These are phyloP conservation scores for Clavaria fumosa DNA, from an alignment of 768 basidiomycete genomes.

Conservation along the genomic window DNA sequence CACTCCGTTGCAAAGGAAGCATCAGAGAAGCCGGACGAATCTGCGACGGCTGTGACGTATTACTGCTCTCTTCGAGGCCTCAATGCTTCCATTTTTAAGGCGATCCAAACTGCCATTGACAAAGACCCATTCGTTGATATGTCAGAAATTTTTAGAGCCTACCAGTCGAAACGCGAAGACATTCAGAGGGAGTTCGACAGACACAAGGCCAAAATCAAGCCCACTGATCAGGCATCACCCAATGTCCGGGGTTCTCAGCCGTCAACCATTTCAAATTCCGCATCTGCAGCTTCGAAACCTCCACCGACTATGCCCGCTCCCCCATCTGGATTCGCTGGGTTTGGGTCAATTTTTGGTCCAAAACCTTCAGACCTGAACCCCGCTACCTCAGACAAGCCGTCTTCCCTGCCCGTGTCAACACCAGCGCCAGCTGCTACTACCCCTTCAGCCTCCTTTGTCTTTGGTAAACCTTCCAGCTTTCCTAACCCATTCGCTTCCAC, in stretches of 20 bases:
- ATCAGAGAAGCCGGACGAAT: constrained; percentile 16
- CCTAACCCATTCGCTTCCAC: not conserved
- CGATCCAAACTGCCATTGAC: constrained; percentile 41
- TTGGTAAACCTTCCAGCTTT: constrained; percentile 3
- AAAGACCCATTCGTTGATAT: constrained; percentile 60
- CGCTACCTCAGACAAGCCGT: constrained; percentile 10
- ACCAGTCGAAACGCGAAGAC: constrained; percentile 37
- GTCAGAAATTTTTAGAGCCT: constrained; percentile 37
- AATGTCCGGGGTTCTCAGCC: too few relatives aligned
- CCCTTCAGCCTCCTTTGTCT: not conserved
- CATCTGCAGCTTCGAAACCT: constrained; percentile 1
- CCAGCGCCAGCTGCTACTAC: not conserved
- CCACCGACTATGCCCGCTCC: constrained; percentile 21
- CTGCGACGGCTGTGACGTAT: constrained; percentile 31
- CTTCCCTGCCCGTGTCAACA: not conserved
- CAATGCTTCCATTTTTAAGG: constrained; percentile 49
- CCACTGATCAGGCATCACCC: too few relatives aligned
- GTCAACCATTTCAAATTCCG: not conserved
- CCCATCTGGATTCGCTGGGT: constrained; percentile 11
- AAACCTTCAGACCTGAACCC: constrained; percentile 8
- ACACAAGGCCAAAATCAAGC: too few relatives aligned
- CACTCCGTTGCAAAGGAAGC: constrained; percentile 9
- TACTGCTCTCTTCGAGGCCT: constrained; percentile 61
- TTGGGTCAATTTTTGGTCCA: constrained; percentile 11
- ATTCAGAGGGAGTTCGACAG: constrained; percentile 48